Evolutionary conservation across 2,329 filamentous ascomycete species (phyloP), one percentile per base, ranked within the genome.

Genomic region (Colletotrichum orbiculare): DNA sequence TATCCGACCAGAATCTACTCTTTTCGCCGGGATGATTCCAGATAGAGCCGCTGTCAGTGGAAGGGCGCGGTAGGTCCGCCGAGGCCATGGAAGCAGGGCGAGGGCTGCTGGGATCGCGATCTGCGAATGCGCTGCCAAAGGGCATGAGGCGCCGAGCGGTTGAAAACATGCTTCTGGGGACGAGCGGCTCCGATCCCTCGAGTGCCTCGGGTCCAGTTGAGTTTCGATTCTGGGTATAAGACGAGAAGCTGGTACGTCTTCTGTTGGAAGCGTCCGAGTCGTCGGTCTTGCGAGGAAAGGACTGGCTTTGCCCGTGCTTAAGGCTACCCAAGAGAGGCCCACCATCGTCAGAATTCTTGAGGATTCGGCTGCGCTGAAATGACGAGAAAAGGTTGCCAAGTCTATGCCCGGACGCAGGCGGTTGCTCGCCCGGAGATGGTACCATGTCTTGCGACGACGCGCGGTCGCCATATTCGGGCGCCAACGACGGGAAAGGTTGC

Each of bases 31-130:
- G 81, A 1, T 85, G 83, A 74, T 89, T 91, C 78, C 91, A 93
- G 66, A 94, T 92, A 33, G 90, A 91, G 52, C 89, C 87, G 67
- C 89, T 92, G 67, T 96, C 93, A 1, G 91, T 91, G 1, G 92
- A 94, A 6, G 92, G 93, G 52, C 92, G 85, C 2, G 92, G 91
- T 56, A 94, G 82, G 64, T 92, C 90, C 6, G 84, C 84, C 0
- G 90, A 92, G 12, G 88, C 87, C 64, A 91, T 90, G 2, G 90
- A 92, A 1, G 87, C 82, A 11, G 91, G 91, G 15, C 91, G 82
- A 1, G 91, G 89, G 73, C 85, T 83, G 73, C 83, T 82, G 3
- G 82, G 79, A 46, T 88, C 86, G 42, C 84, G 80, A 15, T 89
- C 86, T 25, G 86, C 83, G 52, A 83, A 80, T 9, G 45, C 47